Evolutionary conservation across 2,329 filamentous ascomycete species (phyloP), one percentile per base, ranked within the genome.

Genomic region (Penicillium verrucosum): DNA sequence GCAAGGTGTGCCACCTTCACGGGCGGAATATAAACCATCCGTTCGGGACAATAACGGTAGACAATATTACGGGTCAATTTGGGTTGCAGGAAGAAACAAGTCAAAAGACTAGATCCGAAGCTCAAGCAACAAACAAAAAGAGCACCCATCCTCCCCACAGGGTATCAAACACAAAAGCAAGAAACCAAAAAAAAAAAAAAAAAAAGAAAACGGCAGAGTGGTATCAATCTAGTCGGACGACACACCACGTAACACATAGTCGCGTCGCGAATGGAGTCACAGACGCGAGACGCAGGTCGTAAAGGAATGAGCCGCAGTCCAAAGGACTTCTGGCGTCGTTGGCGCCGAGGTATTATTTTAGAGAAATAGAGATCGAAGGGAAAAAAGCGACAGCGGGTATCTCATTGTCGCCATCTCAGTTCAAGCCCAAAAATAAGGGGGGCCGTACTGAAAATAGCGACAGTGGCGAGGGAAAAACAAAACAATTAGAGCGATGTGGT

Each of bases 111-210:
- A 61, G 42, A 58, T 60, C 53, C 44, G 61, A 59, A 42, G 48
- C 59, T 34, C 52, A 48, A 56, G 55, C 59, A 64, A 59, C 61
- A 42, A 58, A 42, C 60, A 67, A 62, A 66, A 44, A 62, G 38
- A 61, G 57, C 62, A 66, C 65, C 64, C 59, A 64, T 66, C 61
- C 65, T 68, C 66, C 65, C 63, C 61, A 62, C 53, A 65, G 69
- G 68, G 68, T 73, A 74, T 73, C 71, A 57, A 73, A 70, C 63
- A 66, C 59, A 61, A 61, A 63, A 63, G 45, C 62, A 62, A 58
- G 63, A 63, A 65, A 66, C 65, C 62, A 67, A 65, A 64, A 48
- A 42, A 30, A 62, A 67, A 65, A 64, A 48, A 42, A 30, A 40
- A 36, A 36, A 36, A 63, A 63, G 41, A 41, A 51, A 64, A 64